Evolutionary conservation across 1,284 basidiomycete species (phyloP), one percentile per base, ranked within the genome.

Genomic region (Volvariella surrecta): DNA sequence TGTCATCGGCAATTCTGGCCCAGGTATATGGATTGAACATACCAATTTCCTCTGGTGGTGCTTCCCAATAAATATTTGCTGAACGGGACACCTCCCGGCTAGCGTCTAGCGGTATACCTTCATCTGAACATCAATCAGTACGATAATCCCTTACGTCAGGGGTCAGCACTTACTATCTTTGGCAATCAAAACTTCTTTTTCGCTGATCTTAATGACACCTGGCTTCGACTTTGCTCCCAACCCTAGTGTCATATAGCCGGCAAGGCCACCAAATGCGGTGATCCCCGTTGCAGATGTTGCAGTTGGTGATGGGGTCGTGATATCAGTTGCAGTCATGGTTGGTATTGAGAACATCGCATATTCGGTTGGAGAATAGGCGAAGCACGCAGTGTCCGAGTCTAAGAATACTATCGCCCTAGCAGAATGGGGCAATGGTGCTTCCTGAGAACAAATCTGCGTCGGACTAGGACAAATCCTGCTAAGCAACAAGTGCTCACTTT

Each of bases 231-330:
- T 88, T 8, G 77, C 71, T 2, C 85, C 86, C 15, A 87, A 62
- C 0, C 86, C 86, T 31, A 94, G 64, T 9, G 86, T 89, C 78
- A 96, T 91, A 57, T 95, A 94, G 9, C 89, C 89, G 8, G 89
- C 84, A 13, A 94, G 63, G 1, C 89, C 88, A 8, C 76, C 79
- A 28, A 94, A 68, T 0, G 88, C 82, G 21, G 79, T 79, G 68
- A 81, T 84, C 20, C 76, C 70, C 53, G 74, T 66, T 30, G 68
- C 68, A 9, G 73, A 64, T 3, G 68, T 59, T 2, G 68, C 61
- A 6, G 64, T 56, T 1, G 71, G 63, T 15, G 73, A 54, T 6
- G 79, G 74, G 2, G 73, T 66, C 0, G 64, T 59, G 13, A 87
- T 63, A n/a, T 88, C 82, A 0, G 71, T 66, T 0, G 71, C 68